Evolutionary conservation across 495 filamentous ascomycete species (phyloP).

Genomic region (Rhypophila decipiens): DNA sequence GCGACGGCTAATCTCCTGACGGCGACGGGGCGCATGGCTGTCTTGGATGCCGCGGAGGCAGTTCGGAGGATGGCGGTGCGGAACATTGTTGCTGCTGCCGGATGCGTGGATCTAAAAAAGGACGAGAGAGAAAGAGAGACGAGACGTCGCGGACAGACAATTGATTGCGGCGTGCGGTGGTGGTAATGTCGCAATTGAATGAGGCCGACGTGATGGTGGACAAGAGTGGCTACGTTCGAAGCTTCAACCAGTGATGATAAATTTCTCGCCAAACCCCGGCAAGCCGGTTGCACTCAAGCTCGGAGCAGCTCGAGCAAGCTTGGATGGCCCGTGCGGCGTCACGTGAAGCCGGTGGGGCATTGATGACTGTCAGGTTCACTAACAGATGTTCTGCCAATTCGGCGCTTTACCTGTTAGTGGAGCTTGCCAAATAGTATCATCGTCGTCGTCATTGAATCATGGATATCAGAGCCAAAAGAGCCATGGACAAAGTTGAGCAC

Average conservation of each 20-base stretch:
- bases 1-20: slow-evolving; percentile 47
- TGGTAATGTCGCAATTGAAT: neutral
- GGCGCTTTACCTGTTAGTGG: neutral
- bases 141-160: neutral
- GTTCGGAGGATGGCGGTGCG: slow-evolving; percentile 72
- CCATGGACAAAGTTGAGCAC: no score
- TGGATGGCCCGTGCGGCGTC: slow-evolving; percentile 10
- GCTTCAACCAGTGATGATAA: slow-evolving; percentile 31
- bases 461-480: neutral
- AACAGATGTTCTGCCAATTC: no score
- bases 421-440: neutral
- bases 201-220: slow-evolving; percentile 11
- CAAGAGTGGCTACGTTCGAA: slow-evolving; percentile 12
- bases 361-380: no score
- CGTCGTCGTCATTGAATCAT: neutral
- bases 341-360: neutral
- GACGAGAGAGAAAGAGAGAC: neutral
- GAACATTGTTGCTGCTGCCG: slow-evolving; percentile 58
- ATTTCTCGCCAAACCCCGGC: slow-evolving; percentile 33
- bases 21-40: slow-evolving; percentile 49
- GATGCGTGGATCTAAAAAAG: neutral
- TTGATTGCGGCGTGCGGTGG: neutral
- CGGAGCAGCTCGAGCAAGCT: slow-evolving; percentile 7
- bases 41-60: slow-evolving; percentile 44
- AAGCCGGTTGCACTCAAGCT: slow-evolving; percentile 13